Base-by-base conservation (phyloP, 2,329 filamentous ascomycete species). In the Myriosclerotinia scirpicola region DNA sequence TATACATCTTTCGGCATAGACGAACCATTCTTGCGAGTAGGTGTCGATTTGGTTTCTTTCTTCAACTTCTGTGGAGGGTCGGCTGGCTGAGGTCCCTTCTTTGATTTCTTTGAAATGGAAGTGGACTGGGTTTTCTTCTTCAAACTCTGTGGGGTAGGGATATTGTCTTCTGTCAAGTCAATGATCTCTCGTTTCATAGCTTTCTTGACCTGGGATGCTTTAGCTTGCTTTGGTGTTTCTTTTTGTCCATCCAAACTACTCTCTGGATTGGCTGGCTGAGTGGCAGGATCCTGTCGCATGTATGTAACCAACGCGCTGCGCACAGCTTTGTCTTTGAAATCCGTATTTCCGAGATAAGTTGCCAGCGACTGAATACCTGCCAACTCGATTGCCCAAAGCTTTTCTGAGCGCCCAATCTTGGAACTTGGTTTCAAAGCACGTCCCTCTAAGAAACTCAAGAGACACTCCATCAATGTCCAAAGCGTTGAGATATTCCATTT, bases 11-110 rank as follows among this genome's bases (percentile, higher is more conserved):
- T 36, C 4, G 30, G 3, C 1, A 36, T 22, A 22, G 12, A 3
- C 5, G 2, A 3, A 3, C 11, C 7, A 0, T 15, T 12, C 8
- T 17, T 3, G n/a, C 4, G 20, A 15, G 11, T 1, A n/a, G 20
- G 8, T 3, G 30, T 36, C 20, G 42, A 48, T 48, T 34, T 17
- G 9, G 6, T 22, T 34, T 1, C 3, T 34, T n/a, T 44, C 2
- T 46, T 46, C 20, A 6, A 15, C 6, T 8, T 34, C 26, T 15
- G 6, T n/a, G 3, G 1, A 3, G 55, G 6, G 5, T 58, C 1
- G 17, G 0, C 1, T 7, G 30, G 30, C 30, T 26, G 26, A 3
- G 17, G 3, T 20, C 22, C 9, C 14, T 59, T 15, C 11, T 34
- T 46, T 9, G 5, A 20, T 12, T 36, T 36, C 56, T 59, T 11